phyloP scores from a whole-genome alignment of 129 eudicot species.

The Lactuca saligna region DNA sequence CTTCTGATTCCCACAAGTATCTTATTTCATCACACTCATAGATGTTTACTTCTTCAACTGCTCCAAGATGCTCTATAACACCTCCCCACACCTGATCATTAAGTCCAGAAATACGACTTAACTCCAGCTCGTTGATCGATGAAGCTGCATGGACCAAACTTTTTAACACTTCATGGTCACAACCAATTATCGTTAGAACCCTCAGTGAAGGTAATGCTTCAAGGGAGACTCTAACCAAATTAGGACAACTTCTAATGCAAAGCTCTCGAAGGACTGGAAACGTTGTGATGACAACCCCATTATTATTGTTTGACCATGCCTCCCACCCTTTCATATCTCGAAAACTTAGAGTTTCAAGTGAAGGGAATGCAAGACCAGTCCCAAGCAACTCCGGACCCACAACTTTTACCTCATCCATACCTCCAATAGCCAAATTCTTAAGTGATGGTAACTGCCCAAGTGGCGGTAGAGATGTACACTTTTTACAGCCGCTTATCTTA shows the following conservation, averaged over 20 bases:
- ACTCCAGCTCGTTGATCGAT: background rate
- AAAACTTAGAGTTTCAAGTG: constrained; percentile 38
- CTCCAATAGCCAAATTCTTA: constrained; percentile 1
- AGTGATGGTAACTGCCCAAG: constrained; percentile 15
- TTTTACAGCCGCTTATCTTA: background rate
- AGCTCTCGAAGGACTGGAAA: constrained; percentile 19
- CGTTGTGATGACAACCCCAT: background rate
- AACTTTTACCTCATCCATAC: constrained; percentile 8
- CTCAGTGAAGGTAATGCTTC: constrained; percentile 17
- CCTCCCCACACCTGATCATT: constrained; percentile 17
- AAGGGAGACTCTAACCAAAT: constrained; percentile 13
- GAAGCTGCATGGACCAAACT: constrained; percentile 12
- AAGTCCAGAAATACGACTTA: constrained; percentile 16
- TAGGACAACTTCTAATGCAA: background rate
- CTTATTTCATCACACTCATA: constrained; percentile 6
- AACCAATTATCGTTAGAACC: background rate
- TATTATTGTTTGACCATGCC: constrained; percentile 31
- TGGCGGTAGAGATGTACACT: constrained; percentile 4
- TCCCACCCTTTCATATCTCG: constrained; percentile 35
- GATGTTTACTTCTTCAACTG: constrained; percentile 6
- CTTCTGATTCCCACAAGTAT: constrained; percentile 27
- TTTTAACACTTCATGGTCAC: constrained; percentile 4
- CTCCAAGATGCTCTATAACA: constrained; percentile 9
- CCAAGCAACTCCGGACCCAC: constrained; percentile 18
- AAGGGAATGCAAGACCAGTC: constrained; percentile 25